Evolutionary conservation across 2,329 filamentous ascomycete species (phyloP).

Genomic region (Ophiocordyceps sinensis): DNA sequence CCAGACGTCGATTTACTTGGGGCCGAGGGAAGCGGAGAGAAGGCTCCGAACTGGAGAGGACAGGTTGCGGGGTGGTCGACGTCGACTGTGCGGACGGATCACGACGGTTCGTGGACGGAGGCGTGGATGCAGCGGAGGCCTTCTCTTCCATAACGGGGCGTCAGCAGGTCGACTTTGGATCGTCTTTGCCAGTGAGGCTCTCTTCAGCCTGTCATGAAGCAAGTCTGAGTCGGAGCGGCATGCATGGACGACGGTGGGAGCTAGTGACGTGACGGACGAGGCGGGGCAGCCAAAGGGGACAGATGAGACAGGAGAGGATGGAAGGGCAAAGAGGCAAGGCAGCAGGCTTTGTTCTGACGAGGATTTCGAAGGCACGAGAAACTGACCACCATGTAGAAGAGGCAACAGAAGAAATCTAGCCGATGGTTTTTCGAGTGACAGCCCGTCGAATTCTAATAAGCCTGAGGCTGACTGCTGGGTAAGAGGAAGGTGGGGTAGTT

Average conservation of each 20-base stretch:
- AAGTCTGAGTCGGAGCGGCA: neutral
- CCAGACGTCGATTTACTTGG: constrained; percentile 38
- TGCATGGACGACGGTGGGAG: neutral
- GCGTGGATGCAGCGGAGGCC: constrained; percentile 14
- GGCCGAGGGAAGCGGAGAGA: constrained; percentile 42
- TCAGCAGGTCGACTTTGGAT: constrained; percentile 9
- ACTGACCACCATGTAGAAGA: constrained; percentile 9
- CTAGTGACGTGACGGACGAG: constrained; percentile 1
- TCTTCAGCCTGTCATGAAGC: constrained; percentile 1
- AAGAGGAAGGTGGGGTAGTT: constrained; percentile 1
- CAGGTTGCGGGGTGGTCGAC: constrained; percentile 6
- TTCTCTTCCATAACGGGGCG: constrained; percentile 39
- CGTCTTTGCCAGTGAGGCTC: constrained; percentile 8
- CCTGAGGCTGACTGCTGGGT: neutral
- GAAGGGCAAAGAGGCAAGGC: neutral
- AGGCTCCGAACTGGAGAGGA: constrained; percentile 28
- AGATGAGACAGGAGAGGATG: neutral
- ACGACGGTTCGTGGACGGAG: constrained; percentile 8
- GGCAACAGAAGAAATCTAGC: neutral
- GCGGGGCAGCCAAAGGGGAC: neutral
- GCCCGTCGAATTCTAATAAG: neutral
- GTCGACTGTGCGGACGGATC: constrained; percentile 10
- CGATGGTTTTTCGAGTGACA: neutral
- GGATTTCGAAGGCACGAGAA: neutral
- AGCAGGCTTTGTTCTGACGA: neutral